Conservation (phyloP, 768 basidiomycete genomes). For the Rhizopogon salebrosus region DNA sequence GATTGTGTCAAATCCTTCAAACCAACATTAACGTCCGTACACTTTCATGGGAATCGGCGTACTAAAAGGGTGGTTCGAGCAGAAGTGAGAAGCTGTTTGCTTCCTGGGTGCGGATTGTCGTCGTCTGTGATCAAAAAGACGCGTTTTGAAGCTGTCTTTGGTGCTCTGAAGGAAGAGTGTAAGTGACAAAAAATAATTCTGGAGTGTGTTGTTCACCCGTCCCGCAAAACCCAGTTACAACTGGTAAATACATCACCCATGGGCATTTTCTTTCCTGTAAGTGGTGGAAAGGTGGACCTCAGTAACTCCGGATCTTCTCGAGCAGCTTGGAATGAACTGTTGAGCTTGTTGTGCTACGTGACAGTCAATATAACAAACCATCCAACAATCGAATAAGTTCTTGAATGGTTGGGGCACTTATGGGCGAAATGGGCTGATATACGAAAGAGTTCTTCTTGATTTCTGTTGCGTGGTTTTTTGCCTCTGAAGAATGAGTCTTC, state of each 20-base stretch:
- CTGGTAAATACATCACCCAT: conserved; percentile 89
- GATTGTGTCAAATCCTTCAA: conserved; percentile 77
- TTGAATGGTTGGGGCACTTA: conserved; percentile 80
- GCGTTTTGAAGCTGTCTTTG: conserved; percentile 86
- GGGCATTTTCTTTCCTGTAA: conserved; percentile 54
- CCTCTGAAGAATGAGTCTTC: conserved; percentile 22
- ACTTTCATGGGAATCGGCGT: conserved; percentile 16
- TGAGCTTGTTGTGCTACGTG: neutral
- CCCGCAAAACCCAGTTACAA: conserved; percentile 85
- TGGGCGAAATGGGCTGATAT: conserved; percentile 69
- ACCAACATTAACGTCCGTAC: neutral
- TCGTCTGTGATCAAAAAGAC: conserved; percentile 90
- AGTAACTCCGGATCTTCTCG: conserved; percentile 59
- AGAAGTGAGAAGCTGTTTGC: conserved; percentile 57
- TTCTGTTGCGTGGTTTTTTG: conserved; percentile 41
- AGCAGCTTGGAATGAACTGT: conserved; percentile 39
- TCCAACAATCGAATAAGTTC: conserved; percentile 74
- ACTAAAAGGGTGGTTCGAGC: conserved; percentile 70
- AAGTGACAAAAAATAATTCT: no score
- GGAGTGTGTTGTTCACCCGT: conserved; percentile 49
- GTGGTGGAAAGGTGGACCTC: conserved; percentile 57
- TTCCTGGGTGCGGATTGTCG: conserved; percentile 41
- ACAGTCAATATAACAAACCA: conserved; percentile 38
- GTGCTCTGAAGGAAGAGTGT: conserved; percentile 44
- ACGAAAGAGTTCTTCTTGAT: conserved; percentile 68